Evolutionary conservation across 768 basidiomycete genomes (phyloP), one percentile per base, ranked within the genome.

Genomic region (Pulveroboletus sp.): DNA sequence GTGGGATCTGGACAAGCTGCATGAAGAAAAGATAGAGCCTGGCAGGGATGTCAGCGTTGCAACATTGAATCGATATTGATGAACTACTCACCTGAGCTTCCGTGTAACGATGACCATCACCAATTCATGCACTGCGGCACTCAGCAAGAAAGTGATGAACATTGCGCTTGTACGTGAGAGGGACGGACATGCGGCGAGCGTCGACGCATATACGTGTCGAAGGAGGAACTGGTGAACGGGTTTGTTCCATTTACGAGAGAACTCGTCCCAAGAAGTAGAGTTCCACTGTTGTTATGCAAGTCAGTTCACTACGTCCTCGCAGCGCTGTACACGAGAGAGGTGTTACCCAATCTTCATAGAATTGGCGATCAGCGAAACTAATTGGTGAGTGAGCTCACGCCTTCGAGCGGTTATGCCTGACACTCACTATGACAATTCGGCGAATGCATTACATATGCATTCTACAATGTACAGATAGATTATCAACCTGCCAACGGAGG

Each of bases 171-270:
- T 77, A 50, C 79, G 81, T 36, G 89, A 88, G 44, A 96, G 69
- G 50, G 80, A 77, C 6, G 64, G 64, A 66, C 89, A 87, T 45
- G 83, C 79, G 38, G 80, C 73, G 49, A 95, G 90, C 7, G 90
- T 82, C 10, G 93, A 87, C 3, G 93, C 86, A 59, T 99, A 99
- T 27, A 99, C 93, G 64, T 99, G 96, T 11, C 92, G 83, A 16
- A 98, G 78, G 32, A 99, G 80, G 78, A 91, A 91, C n/a, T 78
- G 77, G 57, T 98, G 86, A 27, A 97, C 95, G 11, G 95, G 95
- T 56, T 90, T 93, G 72, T 98, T 98, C 95, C 96, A 98, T 72
- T 95, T 94, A 37, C 96, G 84, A 4, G 94, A 89, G 67, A 95
- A 97, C 68, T 97, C 92, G 58, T 97, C 95, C 89, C 89, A 93